Percentiles rank a stretch among this genome's conserved stretches.
Evolutionary conservation across 2,329 filamentous ascomycete species (phyloP).

Genomic region (Dichotomopilus funicola): DNA sequence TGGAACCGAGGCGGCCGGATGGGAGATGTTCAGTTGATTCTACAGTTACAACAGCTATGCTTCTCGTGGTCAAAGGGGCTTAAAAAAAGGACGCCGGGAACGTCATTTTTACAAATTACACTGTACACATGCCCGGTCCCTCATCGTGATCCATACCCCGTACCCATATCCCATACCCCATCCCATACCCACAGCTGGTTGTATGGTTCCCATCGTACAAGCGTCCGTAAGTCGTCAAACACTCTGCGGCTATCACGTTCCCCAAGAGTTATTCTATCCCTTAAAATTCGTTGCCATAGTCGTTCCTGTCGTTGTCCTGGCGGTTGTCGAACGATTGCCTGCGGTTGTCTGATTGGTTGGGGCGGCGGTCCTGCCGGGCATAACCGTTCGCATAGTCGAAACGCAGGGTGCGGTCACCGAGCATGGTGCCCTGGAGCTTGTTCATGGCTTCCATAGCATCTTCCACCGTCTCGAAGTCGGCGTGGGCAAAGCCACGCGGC

Average conservation of each 20-base stretch:
- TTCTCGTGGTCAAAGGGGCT: neutral
- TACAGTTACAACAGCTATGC: neutral
- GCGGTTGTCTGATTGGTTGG: neutral
- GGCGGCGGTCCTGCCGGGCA: neutral
- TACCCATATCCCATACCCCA: too few species aligned
- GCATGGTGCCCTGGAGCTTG: constrained; percentile 45
- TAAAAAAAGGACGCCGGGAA: neutral
- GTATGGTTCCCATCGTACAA: neutral
- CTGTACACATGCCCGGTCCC: neutral
- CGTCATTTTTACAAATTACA: constrained; percentile 2
- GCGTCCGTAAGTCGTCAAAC: neutral
- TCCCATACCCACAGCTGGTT: too few species aligned
- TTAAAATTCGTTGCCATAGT: too few species aligned
- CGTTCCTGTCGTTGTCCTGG: too few species aligned
- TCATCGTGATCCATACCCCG: too few species aligned
- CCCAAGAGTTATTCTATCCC: too few species aligned
- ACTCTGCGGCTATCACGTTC: too few species aligned
- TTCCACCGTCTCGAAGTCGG: constrained; percentile 65
- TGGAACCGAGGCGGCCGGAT: too few species aligned
- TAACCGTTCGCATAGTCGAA: constrained; percentile 52
- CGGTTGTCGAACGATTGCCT: neutral
- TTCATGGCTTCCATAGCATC: constrained; percentile 57
- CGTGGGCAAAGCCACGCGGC: constrained; percentile 77
- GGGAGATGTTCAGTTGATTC: neutral
- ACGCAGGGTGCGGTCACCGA: constrained; percentile 61